Base-by-base conservation (phyloP, 2,329 filamentous ascomycete genomes). In the Aspergillus viridinutans region DNA sequence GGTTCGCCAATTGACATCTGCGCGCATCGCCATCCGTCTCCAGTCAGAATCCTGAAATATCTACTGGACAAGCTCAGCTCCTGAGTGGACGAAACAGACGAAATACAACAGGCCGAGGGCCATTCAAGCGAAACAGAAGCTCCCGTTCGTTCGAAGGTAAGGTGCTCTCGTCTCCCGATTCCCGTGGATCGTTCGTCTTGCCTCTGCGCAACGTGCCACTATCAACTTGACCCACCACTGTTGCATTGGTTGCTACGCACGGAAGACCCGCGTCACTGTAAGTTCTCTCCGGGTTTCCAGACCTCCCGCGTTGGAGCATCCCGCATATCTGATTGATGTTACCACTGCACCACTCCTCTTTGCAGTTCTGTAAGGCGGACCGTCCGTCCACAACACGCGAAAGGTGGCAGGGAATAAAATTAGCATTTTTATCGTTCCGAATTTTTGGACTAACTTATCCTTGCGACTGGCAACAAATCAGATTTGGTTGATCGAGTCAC, bases 1-100 rank as follows among this genome's bases (percentile, higher is more conserved):
- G 71, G 72, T 74, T 74, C 71, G 71, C 67, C 72, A 72, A 74
- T 74, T 73, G 67, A 63, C 58, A 63, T 64, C 61, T 67, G 60
- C 65, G 62, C 61, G 61, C 61, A 64, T 61, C 54, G 61, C 61
- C 61, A 64, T 60, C 62, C 60, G 60, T 66, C 64, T 61, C 67
- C 65, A 69, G 62, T 69, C 65, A 62, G 53, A 60, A 57, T 56
- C 49, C 51, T 40, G 53, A 45, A 47, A 54, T 52, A 59, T 61
- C 58, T 60, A 58, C 62, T 60, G 56, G 52, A 28, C 57, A 51
- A 35, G 48, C 17, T 48, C 52, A 59, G 17, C 54, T 29, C 23
- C 42, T 45, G 29, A 42, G 43, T 47, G 43, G 43, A 26, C 43
- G 43, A 47, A 23, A 25, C 21, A 55, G 54, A 56, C 59, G 50